Percentiles rank a stretch among this genome's conserved stretches.
phyloP scores from a whole-genome alignment of 2,329 filamentous ascomycete genomes.

The Aspergillus sp. region DNA sequence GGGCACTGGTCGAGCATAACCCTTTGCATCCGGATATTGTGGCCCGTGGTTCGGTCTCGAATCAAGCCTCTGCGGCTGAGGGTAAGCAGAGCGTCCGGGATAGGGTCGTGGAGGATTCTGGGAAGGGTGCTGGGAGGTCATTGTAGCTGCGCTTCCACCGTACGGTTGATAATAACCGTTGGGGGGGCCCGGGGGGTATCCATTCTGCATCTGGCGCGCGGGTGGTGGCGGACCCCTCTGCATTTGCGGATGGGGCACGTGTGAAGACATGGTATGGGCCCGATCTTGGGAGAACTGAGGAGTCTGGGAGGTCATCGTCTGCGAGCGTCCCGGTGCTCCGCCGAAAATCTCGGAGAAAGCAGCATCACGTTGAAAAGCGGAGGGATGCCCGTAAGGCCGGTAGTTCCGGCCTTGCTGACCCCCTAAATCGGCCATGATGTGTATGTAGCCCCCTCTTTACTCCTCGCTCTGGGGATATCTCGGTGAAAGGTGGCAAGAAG shows the following conservation, averaged over 20 bases:
- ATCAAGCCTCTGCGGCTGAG: slow-evolving; percentile 70
- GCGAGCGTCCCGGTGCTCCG: slow-evolving; percentile 79
- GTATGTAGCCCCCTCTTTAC: slow-evolving; percentile 13
- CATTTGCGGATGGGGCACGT: slow-evolving; percentile 46
- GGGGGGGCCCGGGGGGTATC: slow-evolving; percentile 42
- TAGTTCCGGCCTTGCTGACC: slow-evolving; percentile 63
- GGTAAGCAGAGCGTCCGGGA: slow-evolving; percentile 69
- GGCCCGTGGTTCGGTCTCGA: slow-evolving; percentile 55
- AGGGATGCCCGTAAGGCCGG: slow-evolving; percentile 57
- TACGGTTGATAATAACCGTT: slow-evolving; percentile 46
- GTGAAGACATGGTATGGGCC: slow-evolving; percentile 75
- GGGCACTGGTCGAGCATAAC: slow-evolving; percentile 59
- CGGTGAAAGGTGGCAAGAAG: slow-evolving; percentile 10
- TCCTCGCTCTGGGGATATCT: slow-evolving; percentile 6
- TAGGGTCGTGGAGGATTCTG: slow-evolving; percentile 64
- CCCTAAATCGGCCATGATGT: slow-evolving; percentile 64
- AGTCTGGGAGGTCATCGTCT: slow-evolving; percentile 88
- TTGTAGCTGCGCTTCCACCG: slow-evolving; percentile 33
- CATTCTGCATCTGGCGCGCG: slow-evolving; percentile 47
- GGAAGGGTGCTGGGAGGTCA: slow-evolving; percentile 52
- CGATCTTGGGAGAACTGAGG: slow-evolving; percentile 65
- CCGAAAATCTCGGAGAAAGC: slow-evolving; percentile 97
- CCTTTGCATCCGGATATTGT: slow-evolving; percentile 61
- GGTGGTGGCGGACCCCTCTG: slow-evolving; percentile 45
- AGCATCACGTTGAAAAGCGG: slow-evolving; percentile 76